Evolutionary conservation across 352 stramenopile genomes (phyloP).

Genomic region (Phytophthora idaei): DNA sequence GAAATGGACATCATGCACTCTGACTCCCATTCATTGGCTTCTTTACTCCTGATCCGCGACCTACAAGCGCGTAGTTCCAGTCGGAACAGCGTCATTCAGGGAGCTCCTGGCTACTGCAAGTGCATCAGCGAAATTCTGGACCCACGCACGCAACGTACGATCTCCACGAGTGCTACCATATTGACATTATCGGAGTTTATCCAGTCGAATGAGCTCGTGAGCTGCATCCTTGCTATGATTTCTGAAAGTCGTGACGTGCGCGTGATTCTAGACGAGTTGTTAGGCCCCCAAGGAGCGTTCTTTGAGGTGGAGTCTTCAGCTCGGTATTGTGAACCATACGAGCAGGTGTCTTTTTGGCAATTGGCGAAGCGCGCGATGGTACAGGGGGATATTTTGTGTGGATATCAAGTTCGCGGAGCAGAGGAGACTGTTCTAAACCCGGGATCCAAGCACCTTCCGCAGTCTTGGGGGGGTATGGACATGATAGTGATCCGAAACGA

Average conservation of each 20-base stretch:
- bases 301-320: slow-evolving; percentile 75
- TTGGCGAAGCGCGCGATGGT: slow-evolving; percentile 60
- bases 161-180: slow-evolving; percentile 74
- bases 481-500: slow-evolving; percentile 66
- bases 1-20: slow-evolving; percentile 85
- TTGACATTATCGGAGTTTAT: slow-evolving; percentile 83
- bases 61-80: slow-evolving; percentile 45
- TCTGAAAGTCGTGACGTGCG: slow-evolving; percentile 86
- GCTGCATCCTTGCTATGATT: slow-evolving; percentile 87
- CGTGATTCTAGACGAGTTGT: slow-evolving; percentile 76
- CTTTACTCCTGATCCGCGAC: slow-evolving; percentile 83
- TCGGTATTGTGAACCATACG: slow-evolving; percentile 55
- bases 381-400: slow-evolving; percentile 73
- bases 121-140: slow-evolving; percentile 90
- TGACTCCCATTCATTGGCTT: slow-evolving; percentile 85
- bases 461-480: slow-evolving; percentile 62
- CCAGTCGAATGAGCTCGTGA: slow-evolving; percentile 88
- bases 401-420: slow-evolving; percentile 60
- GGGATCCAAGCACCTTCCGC: slow-evolving; percentile 43
- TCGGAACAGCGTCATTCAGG: slow-evolving; percentile 6
- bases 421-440: slow-evolving; percentile 77
- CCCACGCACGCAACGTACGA: slow-evolving; percentile 83
- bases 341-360: slow-evolving; percentile 82
- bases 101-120: slow-evolving; percentile 49
- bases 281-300: slow-evolving; percentile 68